phyloP scores from a whole-genome alignment of 495 filamentous ascomycete genomes.

The Aspergillus bertholletiae region DNA sequence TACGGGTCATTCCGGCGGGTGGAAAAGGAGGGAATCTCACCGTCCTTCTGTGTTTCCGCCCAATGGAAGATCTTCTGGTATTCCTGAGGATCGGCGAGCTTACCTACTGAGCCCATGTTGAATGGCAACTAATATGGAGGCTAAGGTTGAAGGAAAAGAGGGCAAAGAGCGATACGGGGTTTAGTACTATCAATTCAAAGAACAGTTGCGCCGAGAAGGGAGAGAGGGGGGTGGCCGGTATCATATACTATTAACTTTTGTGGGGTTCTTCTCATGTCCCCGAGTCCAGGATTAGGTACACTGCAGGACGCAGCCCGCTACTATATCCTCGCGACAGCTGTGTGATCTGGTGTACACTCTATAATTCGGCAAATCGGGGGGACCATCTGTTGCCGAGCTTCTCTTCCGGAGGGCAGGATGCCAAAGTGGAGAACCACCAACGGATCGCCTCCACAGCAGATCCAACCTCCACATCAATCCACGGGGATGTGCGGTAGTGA shows the following conservation, averaged over 20 bases:
- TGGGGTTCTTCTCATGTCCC: background rate
- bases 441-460: background rate
- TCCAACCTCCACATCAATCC: background rate
- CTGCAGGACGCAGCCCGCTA: too few species aligned
- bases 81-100: slow-evolving; percentile 34
- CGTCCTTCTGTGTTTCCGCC: slow-evolving; percentile 55
- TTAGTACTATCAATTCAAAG: background rate
- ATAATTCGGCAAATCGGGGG: slow-evolving; percentile 16
- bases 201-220: background rate
- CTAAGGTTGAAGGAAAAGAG: background rate
- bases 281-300: background rate
- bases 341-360: background rate
- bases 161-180: background rate
- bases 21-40: slow-evolving; percentile 42
- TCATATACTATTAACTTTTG: slow-evolving; percentile 13
- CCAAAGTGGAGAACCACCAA: slow-evolving; percentile 9
- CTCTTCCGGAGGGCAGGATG: slow-evolving; percentile 12
- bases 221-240: background rate
- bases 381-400: slow-evolving; percentile 15
- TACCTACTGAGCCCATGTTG: slow-evolving; percentile 27
- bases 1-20: slow-evolving; percentile 52
- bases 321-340: too few species aligned
- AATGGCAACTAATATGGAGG: background rate
- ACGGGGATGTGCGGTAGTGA: too few species aligned
- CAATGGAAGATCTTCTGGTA: slow-evolving; percentile 58